Evolutionary conservation across 257 asterid species (phyloP), one percentile per base, ranked within the genome.

Genomic region (Penstemon eatonii): DNA sequence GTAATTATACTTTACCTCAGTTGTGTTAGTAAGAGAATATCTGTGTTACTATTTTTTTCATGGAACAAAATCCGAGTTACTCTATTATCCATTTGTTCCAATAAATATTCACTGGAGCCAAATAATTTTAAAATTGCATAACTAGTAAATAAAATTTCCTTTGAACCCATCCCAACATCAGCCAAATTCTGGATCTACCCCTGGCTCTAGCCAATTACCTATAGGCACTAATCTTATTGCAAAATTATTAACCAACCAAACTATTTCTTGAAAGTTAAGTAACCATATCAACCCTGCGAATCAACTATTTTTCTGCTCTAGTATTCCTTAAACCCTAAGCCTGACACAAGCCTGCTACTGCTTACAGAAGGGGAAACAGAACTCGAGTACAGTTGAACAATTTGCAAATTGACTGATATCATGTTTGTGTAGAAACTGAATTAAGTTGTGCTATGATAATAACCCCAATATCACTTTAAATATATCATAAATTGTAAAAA

Each of bases 401-500:
- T 8, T 42, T 25, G 33, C 52, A 56, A 58, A 65, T 41, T 57
- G 53, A 51, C 10, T 62, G 61, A 8, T 13, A 43, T 53, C 58
- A 60, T 15, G 33, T 38, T 59, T 63, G 57, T 53, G 47, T 15
- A 42, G 12, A 33, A 45, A 41, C 39, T 25, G 67, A 64, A 57
- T 61, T 44, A 62, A 38, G 64, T 56, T 65, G 33, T 1, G 33
- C 33, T 25, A 25, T 25, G 33, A 15, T 12, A 42, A n/a, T 37
- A 33, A 68, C 64, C 62, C 40, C 12, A 18, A 47, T 8, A 25
- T n/a, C 52, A 53, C 60, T 66, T 54, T 52, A 63, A 57, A 45
- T 52, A 56, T 56, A 63, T 41, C 44, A 50, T 62, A 78, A 69
- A 69, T 63, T 53, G 67, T 43, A 66, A 51, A 68, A 38, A 74